These are phyloP conservation scores for Lachnellula hyalina DNA, from an alignment of 2,329 filamentous ascomycete genomes.

Conservation along the genomic window DNA sequence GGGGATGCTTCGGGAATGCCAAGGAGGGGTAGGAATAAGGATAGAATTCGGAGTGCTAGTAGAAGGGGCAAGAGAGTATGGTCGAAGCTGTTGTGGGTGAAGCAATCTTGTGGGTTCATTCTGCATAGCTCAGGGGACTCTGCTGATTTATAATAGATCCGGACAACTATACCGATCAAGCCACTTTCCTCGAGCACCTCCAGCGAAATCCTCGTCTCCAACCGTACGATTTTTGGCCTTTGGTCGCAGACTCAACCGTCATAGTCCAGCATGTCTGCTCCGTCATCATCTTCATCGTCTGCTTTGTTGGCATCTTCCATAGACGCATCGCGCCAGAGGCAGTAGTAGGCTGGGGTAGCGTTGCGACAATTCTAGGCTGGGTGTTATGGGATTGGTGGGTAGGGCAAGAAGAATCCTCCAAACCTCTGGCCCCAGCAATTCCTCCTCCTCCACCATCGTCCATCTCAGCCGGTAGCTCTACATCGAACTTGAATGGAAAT, in stretches of 20 bases:
- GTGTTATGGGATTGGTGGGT: constrained; percentile 89
- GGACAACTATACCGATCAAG: constrained; percentile 98
- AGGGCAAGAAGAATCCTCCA: constrained; percentile 54
- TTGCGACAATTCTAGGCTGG: constrained; percentile 83
- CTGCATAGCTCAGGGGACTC: background rate
- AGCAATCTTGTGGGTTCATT: constrained; percentile 70
- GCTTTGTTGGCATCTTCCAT: constrained; percentile 85
- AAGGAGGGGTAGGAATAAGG: constrained; percentile 24
- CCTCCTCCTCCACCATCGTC: constrained; percentile 27
- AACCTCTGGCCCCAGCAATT: constrained; percentile 12
- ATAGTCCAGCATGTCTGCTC: constrained; percentile 97
- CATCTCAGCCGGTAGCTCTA: constrained; percentile 26
- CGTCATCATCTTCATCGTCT: constrained; percentile 89
- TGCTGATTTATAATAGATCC: constrained; percentile 57
- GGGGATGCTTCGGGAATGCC: constrained; percentile 11
- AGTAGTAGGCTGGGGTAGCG: constrained; percentile 78
- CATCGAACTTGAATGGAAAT: constrained; percentile 18
- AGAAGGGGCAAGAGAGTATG: constrained; percentile 67
- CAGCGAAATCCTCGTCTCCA: constrained; percentile 90
- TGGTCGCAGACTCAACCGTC: constrained; percentile 90
- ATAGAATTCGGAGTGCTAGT: constrained; percentile 43
- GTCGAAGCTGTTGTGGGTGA: constrained; percentile 98
- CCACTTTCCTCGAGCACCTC: constrained; percentile 91
- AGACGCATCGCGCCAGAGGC: constrained; percentile 85
- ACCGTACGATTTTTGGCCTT: constrained; percentile 96